Percentiles rank a stretch among this genome's conserved stretches.
Evolutionary conservation across 2,329 filamentous ascomycete species (phyloP).

Genomic region (Didymella pomorum): DNA sequence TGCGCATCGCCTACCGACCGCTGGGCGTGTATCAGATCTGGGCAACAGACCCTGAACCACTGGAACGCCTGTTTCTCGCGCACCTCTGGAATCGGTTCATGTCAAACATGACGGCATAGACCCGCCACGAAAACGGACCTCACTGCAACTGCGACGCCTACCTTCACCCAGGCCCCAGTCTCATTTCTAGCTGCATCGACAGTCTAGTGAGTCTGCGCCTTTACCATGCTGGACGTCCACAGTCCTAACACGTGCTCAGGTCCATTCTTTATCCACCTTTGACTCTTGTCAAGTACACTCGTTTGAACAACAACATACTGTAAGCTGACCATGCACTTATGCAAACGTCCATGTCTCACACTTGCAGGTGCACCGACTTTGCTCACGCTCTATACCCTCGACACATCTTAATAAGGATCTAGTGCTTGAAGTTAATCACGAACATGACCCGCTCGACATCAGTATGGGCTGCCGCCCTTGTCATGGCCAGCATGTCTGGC

Average conservation of each 20-base stretch:
- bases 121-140: slow-evolving; percentile 28
- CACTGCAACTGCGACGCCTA: slow-evolving; percentile 35
- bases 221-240: neutral
- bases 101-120: slow-evolving; percentile 50
- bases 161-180: slow-evolving; percentile 36
- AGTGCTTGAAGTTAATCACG: slow-evolving; percentile 41
- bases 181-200: slow-evolving; percentile 45
- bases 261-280: slow-evolving; percentile 51
- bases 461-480: slow-evolving; percentile 57
- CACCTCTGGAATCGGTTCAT: slow-evolving; percentile 30
- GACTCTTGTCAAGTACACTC: slow-evolving; percentile 61
- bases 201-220: slow-evolving; percentile 46
- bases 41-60: slow-evolving; percentile 31
- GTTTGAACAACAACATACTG: slow-evolving; percentile 56
- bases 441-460: slow-evolving; percentile 56
- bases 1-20: slow-evolving; percentile 26
- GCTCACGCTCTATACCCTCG: slow-evolving; percentile 30
- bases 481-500: slow-evolving; percentile 54
- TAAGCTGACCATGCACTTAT: slow-evolving; percentile 27
- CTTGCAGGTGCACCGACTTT: slow-evolving; percentile 25
- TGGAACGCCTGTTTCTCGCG: slow-evolving; percentile 28
- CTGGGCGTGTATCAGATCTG: slow-evolving; percentile 30
- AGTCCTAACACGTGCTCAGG: slow-evolving; percentile 34
- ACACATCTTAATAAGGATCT: slow-evolving; percentile 38
- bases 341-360: slow-evolving; percentile 27